A percentile compares a stretch with the other conserved stretches of the same genome.
Evolutionary conservation across 495 filamentous ascomycete genomes (phyloP).

Genomic region (Podospora bellae-mahoneyi): DNA sequence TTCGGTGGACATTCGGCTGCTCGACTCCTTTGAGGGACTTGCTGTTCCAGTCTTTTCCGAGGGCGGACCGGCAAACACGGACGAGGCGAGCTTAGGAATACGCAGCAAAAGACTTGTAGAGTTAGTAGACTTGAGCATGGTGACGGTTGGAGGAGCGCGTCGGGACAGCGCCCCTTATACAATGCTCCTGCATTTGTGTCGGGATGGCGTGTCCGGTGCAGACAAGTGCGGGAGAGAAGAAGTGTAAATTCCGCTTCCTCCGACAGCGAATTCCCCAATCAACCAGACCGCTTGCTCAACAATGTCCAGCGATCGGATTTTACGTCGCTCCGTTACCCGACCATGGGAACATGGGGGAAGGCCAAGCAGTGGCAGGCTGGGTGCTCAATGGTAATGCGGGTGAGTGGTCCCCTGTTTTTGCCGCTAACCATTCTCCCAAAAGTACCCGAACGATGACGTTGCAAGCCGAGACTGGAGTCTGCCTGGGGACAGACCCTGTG

Average conservation of each 20-base stretch:
- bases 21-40: conserved; percentile 13
- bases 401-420: conserved; percentile 1
- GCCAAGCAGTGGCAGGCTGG: background rate
- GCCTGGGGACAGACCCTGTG: background rate
- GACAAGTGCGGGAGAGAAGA: background rate
- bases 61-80: background rate
- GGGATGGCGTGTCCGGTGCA: conserved; percentile 1
- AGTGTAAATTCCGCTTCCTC: conserved; percentile 3
- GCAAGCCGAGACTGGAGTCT: background rate
- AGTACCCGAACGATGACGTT: conserved; percentile 2
- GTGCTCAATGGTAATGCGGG: background rate
- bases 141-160: conserved; percentile 13
- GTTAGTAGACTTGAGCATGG: conserved; percentile 30
- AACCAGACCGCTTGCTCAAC: conserved; percentile 1
- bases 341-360: background rate
- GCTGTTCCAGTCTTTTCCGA: conserved; percentile 27
- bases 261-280: background rate
- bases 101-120: background rate
- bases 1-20: conserved; percentile 10
- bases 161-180: conserved; percentile 24
- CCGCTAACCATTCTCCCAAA: background rate
- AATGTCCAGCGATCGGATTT: conserved; percentile 21
- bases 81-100: background rate
- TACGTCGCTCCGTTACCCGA: conserved; percentile 30
- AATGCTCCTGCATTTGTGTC: conserved; percentile 12